Base-by-base conservation (phyloP, 2,329 filamentous ascomycete genomes). In the Ophiostoma novo-ulmi region DNA sequence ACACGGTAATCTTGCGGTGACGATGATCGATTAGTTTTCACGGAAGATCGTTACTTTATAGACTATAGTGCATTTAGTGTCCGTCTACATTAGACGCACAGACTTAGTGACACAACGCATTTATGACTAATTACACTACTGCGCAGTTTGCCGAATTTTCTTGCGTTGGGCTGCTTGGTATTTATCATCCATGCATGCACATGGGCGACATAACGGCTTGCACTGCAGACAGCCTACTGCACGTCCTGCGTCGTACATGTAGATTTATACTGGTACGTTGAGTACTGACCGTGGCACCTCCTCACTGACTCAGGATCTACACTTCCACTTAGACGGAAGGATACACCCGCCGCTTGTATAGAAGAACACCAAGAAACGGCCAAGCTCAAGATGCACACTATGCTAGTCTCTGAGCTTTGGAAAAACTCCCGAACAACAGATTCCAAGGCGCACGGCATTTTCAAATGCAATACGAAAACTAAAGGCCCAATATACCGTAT, bases 291-390 rank as follows among this genome's bases (percentile, higher is more conserved):
- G 52, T 58, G 52, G 5, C 58, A 31, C 17, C 17, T 48, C 17
- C 44, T 48, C 44, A 26, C 26, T 35, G 22, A 10, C 52, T 26
- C 26, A 31, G 58, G 58, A 63, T 63, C 58, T 13, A 63, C 58
- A 35, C 58, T 63, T 63, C 58, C 58, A 63, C 58, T 63, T 20
- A 20, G n/a, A 63, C 58, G 58, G 58, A 63, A 17, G 58, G 26
- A 63, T 63, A 63, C 58, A 63, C 14, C 58, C 58, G 58, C 14
- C 4, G 11, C 58, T 31, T 7, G 5, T 17, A 35, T 10, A 13
- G 8, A 63, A 22, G 58, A 31, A 5, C 11, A 7, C 58, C 14
- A 17, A 35, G 26, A 6, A 63, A 63, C 58, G 26, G 26, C 26
- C 58, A 63, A 63, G 58, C 26, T 26, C 22, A 58, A 17, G 52